These are phyloP conservation scores for Styphnolobium japonicum DNA, from an alignment of 306 rosid species.

Conservation along the genomic window DNA sequence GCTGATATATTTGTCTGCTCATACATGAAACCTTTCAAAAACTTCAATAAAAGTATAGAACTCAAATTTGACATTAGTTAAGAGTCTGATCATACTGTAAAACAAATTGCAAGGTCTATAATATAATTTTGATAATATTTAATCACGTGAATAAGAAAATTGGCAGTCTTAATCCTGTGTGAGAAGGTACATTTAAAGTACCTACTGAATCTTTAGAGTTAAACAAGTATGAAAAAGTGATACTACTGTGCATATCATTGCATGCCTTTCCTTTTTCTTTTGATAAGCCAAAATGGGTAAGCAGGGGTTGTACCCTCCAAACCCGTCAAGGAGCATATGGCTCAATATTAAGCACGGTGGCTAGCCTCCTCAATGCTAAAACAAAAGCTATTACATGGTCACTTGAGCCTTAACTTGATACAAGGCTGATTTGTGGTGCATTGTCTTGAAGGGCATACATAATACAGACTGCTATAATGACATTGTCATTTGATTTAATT, in stretches of 20 bases:
- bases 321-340: neutral
- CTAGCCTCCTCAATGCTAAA: neutral
- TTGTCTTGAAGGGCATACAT: too few relatives aligned
- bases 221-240: neutral
- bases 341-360: neutral
- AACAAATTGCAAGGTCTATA: too few relatives aligned
- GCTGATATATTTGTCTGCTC: constrained; percentile 1
- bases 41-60: neutral
- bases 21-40: neutral
- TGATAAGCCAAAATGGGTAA: neutral
- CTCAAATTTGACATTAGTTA: neutral
- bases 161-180: neutral
- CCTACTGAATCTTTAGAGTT: neutral
- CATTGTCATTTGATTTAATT: neutral
- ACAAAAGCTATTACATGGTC: neutral
- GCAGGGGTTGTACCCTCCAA: neutral
- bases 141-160: neutral
- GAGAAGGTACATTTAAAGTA: neutral
- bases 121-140: too few relatives aligned
- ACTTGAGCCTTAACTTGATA: too few relatives aligned
- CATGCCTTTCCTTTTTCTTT: neutral
- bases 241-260: constrained; percentile 1
- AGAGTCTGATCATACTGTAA: neutral
- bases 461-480: too few relatives aligned
- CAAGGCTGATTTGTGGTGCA: too few relatives aligned